phyloP scores from a whole-genome alignment of 192 early-diverging fungal genomes.

The Rhizophagus clarus region DNA sequence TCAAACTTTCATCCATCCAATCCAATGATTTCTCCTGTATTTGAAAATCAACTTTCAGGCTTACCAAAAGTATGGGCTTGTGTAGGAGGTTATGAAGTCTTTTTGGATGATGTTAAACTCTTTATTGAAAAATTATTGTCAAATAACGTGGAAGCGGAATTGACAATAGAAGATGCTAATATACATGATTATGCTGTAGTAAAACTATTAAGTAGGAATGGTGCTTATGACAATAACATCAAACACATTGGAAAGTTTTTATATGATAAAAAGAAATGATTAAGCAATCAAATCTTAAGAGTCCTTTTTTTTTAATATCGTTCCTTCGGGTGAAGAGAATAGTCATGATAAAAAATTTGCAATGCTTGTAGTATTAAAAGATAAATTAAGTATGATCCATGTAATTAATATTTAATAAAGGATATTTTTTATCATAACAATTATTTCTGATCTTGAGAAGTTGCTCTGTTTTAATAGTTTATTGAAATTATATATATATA shows the following conservation, averaged over 20 bases:
- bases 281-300: too few relatives aligned
- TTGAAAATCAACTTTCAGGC: slow-evolving; percentile 7
- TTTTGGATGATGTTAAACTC: background rate
- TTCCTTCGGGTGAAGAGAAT: too few relatives aligned
- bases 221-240: background rate
- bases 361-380: too few relatives aligned
- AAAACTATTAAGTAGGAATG: background rate
- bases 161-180: background rate
- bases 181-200: slow-evolving; percentile 16
- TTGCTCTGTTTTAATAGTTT: too few relatives aligned
- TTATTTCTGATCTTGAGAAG: too few relatives aligned
- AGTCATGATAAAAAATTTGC: too few relatives aligned
- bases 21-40: slow-evolving; percentile 19
- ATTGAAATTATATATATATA: too few relatives aligned
- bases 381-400: too few relatives aligned
- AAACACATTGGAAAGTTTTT: background rate
- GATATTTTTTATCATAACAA: too few relatives aligned
- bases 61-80: slow-evolving; percentile 14
- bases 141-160: background rate
- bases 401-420: too few relatives aligned
- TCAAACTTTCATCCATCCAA: background rate
- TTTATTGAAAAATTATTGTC: background rate
- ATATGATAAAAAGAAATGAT: too few relatives aligned
- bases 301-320: too few relatives aligned
- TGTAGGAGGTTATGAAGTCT: slow-evolving; percentile 21